Evolutionary conservation across 768 basidiomycete species (phyloP).

Genomic region (Phlebiopsis flavidoalba): DNA sequence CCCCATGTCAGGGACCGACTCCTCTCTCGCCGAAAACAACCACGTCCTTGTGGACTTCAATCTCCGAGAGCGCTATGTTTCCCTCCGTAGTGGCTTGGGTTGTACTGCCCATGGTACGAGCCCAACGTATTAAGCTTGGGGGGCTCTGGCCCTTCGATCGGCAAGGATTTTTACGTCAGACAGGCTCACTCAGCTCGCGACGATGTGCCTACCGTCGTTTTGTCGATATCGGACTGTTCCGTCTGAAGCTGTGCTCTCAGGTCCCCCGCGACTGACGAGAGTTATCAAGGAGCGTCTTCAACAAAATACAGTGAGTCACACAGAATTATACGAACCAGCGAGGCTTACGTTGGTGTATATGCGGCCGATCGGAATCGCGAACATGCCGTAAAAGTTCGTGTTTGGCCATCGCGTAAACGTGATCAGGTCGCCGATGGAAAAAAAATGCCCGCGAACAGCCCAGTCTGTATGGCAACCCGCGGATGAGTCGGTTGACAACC

Average conservation of each 20-base stretch:
- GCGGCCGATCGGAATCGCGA: slow-evolving; percentile 35
- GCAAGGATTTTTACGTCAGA: not conserved
- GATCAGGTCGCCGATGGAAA: slow-evolving; percentile 47
- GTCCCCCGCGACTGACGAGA: slow-evolving; percentile 33
- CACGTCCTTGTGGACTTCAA: slow-evolving; percentile 10
- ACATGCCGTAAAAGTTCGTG: slow-evolving; percentile 32
- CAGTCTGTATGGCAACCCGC: slow-evolving; percentile 52
- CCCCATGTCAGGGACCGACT: not conserved
- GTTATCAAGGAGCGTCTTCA: slow-evolving; percentile 41
- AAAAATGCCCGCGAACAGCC: slow-evolving; percentile 46
- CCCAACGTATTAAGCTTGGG: slow-evolving; percentile 5
- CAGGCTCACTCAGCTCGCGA: not conserved
- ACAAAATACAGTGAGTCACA: not conserved
- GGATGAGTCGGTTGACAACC: slow-evolving; percentile 48
- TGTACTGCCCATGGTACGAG: not conserved
- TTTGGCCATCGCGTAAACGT: slow-evolving; percentile 23
- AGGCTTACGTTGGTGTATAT: slow-evolving; percentile 42
- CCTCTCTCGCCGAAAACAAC: slow-evolving; percentile 9
- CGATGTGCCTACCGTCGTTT: slow-evolving; percentile 3
- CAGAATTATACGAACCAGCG: not conserved
- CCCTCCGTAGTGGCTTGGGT: not conserved
- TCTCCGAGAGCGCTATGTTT: slow-evolving; percentile 8
- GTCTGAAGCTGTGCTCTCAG: slow-evolving; percentile 24
- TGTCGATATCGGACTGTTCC: slow-evolving; percentile 13
- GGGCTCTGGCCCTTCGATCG: slow-evolving; percentile 2